Evolutionary conservation across 768 basidiomycete species (phyloP), one percentile per base, ranked within the genome.

Genomic region (Roridomyces roridus): DNA sequence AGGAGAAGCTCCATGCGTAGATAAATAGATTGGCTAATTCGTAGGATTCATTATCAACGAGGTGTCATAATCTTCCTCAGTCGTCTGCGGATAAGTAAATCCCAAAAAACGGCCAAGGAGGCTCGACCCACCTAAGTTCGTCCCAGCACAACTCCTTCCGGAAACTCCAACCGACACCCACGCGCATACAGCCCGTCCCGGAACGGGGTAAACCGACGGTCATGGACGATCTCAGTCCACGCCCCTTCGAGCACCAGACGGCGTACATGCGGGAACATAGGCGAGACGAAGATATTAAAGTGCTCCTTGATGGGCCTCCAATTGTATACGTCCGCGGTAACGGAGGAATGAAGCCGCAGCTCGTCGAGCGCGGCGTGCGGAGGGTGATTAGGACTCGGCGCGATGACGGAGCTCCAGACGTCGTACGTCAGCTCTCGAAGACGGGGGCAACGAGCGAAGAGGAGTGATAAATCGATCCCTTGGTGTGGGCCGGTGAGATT

Each of bases 151-250:
- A 37, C 14, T 20, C 49, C 49, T 25, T 57, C 55, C 4, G 55
- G 48, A 41, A 46, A 51, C 17, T 57, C 55, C n/a, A 57, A 1
- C 8, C 23, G 43, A 23, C 48, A 50, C 1, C 49, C 49, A 14
- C 9, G 25, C n/a, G 37, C 43, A 0, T 28, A 35, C 23, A 57
- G 14, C 5, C 28, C n/a, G 5, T 51, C 44, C 23, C 26, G 34
- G 17, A 46, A 51, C 4, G 17, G 15, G 0, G 28, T 6, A 23
- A 57, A 51, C 24, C 24, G 20, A 0, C 6, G 11, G 20, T 28
- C 44, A 1, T 15, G 28, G 25, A 51, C 36, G 12, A 57, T 36
- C 14, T 28, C 10, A 21, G 45, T 15, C 55, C 55, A 57, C 21
- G 6, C 36, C 6, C 41, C 41, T 8, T 52, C 15, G 12, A 58